Conservation (phyloP, 345 rosid genomes). For the Carallia brachiata region DNA sequence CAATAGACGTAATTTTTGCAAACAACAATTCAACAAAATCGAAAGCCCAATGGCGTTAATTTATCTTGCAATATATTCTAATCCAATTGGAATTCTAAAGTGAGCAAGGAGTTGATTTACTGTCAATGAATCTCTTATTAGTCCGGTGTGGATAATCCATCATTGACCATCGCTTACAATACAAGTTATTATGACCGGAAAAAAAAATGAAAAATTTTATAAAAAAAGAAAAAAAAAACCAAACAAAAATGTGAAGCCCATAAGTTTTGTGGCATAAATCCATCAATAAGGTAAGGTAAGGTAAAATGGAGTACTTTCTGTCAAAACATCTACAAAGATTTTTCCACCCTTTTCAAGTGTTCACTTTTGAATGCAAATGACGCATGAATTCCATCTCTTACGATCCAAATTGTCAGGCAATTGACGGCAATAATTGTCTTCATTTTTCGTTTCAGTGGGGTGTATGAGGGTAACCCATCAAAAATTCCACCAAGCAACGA, state of each 20-base stretch:
- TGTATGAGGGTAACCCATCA: conserved; percentile 3
- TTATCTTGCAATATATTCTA: too few relatives aligned
- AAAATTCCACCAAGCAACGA: neutral
- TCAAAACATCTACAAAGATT: conserved; percentile 27
- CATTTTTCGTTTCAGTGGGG: neutral
- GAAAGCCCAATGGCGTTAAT: too few relatives aligned
- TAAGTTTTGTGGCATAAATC: conserved; percentile 22
- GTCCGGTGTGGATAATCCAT: too few relatives aligned
- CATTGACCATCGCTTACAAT: too few relatives aligned
- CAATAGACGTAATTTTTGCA: too few relatives aligned
- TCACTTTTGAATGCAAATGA: conserved; percentile 18
- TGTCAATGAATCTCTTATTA: too few relatives aligned
- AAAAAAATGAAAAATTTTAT: too few relatives aligned
- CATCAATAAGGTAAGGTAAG: conserved; percentile 12
- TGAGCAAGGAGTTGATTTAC: too few relatives aligned
- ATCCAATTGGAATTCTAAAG: too few relatives aligned
- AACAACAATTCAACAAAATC: too few relatives aligned
- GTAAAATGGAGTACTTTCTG: neutral
- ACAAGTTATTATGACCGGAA: too few relatives aligned
- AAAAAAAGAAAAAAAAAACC: too few relatives aligned
- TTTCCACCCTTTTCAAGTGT: conserved; percentile 3
- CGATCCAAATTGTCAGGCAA: neutral
- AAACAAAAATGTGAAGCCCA: neutral
- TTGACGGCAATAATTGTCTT: neutral
- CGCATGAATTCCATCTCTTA: conserved; percentile 8